Conservation (phyloP, 352 stramenopile species). For the Globisporangium cylindrosporum region DNA sequence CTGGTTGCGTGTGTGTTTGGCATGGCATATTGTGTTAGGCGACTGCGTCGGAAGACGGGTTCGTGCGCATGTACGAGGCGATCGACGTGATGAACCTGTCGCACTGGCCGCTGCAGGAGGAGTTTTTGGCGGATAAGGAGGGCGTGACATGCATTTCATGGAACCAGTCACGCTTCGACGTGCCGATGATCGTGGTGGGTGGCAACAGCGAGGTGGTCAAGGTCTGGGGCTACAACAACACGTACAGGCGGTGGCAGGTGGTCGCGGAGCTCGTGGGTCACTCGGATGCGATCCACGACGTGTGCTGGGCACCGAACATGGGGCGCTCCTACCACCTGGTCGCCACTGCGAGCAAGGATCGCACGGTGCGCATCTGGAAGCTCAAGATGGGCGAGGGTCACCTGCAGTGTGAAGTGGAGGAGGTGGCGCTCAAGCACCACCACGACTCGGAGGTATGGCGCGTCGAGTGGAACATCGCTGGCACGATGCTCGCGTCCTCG, state of each 20-base stretch:
- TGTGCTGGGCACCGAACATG: slow-evolving; percentile 96
- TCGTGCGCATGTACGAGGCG: slow-evolving; percentile 94
- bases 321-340: slow-evolving; percentile 92
- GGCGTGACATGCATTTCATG: slow-evolving; percentile 92
- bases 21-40: slow-evolving; percentile 43
- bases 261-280: slow-evolving; percentile 83
- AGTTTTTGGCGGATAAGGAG: slow-evolving; percentile 80
- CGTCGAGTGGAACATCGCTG: slow-evolving; percentile 96
- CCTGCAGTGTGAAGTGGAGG: slow-evolving; percentile 64
- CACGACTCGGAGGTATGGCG: slow-evolving; percentile 92
- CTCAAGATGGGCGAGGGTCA: slow-evolving; percentile 71
- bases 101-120: slow-evolving; percentile 91
- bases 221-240: slow-evolving; percentile 92
- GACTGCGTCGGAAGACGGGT: slow-evolving; percentile 92
- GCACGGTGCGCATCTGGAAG: slow-evolving; percentile 85
- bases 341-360: slow-evolving; percentile 91
- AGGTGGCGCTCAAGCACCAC: slow-evolving; percentile 79
- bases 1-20: neutral
- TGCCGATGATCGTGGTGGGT: slow-evolving; percentile 93
- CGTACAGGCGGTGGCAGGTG: slow-evolving; percentile 83
- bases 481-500: slow-evolving; percentile 93
- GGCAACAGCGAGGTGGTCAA: slow-evolving; percentile 86
- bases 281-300: slow-evolving; percentile 90
- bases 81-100: slow-evolving; percentile 95
- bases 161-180: slow-evolving; percentile 94